Conservation (phyloP, 768 basidiomycete species). For the Kwoniella newhampshirensis region DNA sequence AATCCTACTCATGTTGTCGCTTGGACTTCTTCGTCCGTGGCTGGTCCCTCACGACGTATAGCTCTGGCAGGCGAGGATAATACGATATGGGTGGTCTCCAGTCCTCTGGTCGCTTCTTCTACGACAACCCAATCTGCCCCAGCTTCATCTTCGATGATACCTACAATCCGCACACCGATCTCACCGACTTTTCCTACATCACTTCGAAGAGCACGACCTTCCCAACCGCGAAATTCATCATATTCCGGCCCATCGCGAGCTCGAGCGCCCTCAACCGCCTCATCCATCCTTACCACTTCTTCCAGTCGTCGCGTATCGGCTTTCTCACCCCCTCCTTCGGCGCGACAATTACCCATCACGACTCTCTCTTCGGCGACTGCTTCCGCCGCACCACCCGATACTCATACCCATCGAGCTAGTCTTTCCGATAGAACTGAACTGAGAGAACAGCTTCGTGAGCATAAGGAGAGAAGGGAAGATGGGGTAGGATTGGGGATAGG, state of each 20-base stretch:
- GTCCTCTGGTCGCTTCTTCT: not conserved
- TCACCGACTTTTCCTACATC: constrained; percentile 11
- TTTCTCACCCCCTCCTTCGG: constrained; percentile 38
- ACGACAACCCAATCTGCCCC: not conserved
- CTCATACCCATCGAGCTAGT: constrained; percentile 18
- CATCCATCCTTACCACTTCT: constrained; percentile 28
- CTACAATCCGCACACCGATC: constrained; percentile 3
- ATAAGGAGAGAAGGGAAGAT: constrained; percentile 22
- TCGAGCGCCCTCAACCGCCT: constrained; percentile 37
- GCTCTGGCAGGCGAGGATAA: constrained; percentile 37
- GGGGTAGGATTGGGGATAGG: constrained; percentile 32
- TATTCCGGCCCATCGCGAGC: constrained; percentile 20
- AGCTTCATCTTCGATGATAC: constrained; percentile 8
- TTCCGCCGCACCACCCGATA: constrained; percentile 7
- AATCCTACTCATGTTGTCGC: constrained; percentile 33
- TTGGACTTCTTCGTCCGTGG: constrained; percentile 22
- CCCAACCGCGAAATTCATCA: constrained; percentile 3
- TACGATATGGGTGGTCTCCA: constrained; percentile 32
- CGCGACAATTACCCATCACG: constrained; percentile 17
- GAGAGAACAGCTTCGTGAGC: constrained; percentile 35
- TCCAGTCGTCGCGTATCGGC: constrained; percentile 28
- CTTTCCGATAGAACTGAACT: constrained; percentile 22
- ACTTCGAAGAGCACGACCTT: constrained; percentile 4
- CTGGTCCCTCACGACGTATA: constrained; percentile 24
- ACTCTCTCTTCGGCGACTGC: constrained; percentile 30